Conservation (phyloP, 495 filamentous ascomycete species). For the Aspergillus incahuasiensis region DNA sequence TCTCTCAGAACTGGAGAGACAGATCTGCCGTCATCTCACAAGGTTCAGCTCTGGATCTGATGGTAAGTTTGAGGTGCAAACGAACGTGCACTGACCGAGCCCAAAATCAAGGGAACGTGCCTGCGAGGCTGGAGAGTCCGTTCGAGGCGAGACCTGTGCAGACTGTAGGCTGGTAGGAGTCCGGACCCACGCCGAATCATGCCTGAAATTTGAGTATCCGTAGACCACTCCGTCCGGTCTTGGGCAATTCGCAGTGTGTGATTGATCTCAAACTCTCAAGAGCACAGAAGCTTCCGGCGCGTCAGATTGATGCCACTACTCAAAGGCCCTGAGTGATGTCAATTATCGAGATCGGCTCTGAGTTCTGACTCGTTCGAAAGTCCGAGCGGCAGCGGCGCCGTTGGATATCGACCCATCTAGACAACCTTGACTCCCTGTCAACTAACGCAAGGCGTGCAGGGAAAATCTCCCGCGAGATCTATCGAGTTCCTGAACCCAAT, state of each 20-base stretch:
- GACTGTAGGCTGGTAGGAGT: neutral
- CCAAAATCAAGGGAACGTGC: constrained; percentile 11
- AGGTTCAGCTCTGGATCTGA: neutral
- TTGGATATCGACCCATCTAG: neutral
- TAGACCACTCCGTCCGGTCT: no score
- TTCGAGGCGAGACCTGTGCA: neutral
- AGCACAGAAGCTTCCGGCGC: no score
- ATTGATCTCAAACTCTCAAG: no score
- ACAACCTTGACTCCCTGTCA: neutral
- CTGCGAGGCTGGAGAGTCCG: neutral
- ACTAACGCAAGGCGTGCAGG: constrained; percentile 7
- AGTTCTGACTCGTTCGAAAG: neutral
- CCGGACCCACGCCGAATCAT: constrained; percentile 15
- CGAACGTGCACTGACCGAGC: constrained; percentile 6
- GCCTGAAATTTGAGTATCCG: constrained; percentile 10
- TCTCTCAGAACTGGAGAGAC: neutral
- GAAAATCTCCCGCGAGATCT: neutral
- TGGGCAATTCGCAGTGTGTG: neutral
- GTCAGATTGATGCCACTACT: neutral
- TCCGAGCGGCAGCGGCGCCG: no score
- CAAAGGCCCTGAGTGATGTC: neutral
- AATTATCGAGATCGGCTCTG: neutral
- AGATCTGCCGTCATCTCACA: neutral
- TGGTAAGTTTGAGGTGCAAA: neutral
- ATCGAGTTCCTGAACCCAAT: neutral